Conservation (phyloP, 768 basidiomycete genomes). For the Pulveroboletus ravenelii region DNA sequence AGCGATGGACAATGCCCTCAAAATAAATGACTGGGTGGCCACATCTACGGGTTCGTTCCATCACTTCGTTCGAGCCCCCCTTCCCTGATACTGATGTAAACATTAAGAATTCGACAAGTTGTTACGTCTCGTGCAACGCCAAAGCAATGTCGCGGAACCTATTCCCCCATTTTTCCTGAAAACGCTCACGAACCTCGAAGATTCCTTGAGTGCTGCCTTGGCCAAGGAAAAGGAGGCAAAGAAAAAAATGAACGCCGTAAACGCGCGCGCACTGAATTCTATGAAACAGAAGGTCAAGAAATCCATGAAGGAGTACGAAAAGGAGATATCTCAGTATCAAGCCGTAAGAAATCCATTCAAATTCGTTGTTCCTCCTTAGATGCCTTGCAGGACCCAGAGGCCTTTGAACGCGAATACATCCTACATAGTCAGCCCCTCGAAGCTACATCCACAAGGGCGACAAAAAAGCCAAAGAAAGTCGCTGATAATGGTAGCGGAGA, state of each 20-base stretch:
- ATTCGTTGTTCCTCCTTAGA: neutral
- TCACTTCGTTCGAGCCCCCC: neutral
- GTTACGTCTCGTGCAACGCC: constrained; percentile 80
- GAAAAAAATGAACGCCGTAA: constrained; percentile 95
- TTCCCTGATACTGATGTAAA: constrained; percentile 4
- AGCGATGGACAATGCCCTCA: constrained; percentile 88
- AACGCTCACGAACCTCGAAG: constrained; percentile 70
- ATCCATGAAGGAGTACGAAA: constrained; percentile 82
- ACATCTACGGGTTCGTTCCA: constrained; percentile 72
- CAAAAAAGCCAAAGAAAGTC: constrained; percentile 35
- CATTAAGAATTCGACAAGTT: constrained; percentile 94
- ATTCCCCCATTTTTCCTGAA: constrained; percentile 84
- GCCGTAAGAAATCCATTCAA: constrained; percentile 44
- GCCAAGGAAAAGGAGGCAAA: constrained; percentile 85
- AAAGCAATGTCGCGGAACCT: constrained; percentile 80
- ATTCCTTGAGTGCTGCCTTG: constrained; percentile 64
- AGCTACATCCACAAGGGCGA: constrained; percentile 32
- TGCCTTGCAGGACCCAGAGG: constrained; percentile 71
- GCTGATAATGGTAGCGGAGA: constrained; percentile 40
- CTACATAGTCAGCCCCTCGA: constrained; percentile 47
- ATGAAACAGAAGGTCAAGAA: constrained; percentile 98
- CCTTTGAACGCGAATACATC: constrained; percentile 74
- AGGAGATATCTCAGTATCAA: constrained; percentile 72
- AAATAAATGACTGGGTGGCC: constrained; percentile 95
- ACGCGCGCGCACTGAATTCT: constrained; percentile 91